phyloP scores from a whole-genome alignment of 2,329 filamentous ascomycete species.

The Rachicladosporium sp. region DNA sequence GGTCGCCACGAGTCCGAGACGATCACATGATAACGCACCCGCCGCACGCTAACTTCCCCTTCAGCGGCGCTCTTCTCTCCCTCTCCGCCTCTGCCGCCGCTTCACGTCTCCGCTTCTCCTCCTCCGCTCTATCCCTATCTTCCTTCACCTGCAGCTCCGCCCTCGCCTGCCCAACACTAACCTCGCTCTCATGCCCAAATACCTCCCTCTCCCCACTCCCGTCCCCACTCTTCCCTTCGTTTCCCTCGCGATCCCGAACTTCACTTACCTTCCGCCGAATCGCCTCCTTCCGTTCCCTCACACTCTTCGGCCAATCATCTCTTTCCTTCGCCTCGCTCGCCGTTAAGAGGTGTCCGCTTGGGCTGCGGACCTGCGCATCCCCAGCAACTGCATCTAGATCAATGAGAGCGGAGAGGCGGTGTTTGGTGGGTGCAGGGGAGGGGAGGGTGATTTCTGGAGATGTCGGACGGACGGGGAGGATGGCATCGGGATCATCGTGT shows the following conservation, averaged over 20 bases:
- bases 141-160: slow-evolving; percentile 1
- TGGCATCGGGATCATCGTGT: slow-evolving; percentile 2
- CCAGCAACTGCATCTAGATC: slow-evolving; percentile 15
- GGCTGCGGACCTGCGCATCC: slow-evolving; percentile 16
- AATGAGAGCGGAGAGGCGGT: slow-evolving; percentile 17
- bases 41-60: no score
- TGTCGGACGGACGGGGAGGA: neutral
- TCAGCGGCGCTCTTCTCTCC: neutral
- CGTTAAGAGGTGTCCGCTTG: slow-evolving; percentile 20
- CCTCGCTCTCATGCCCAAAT: neutral
- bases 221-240: no score
- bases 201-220: neutral
- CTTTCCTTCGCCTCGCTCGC: slow-evolving; percentile 14
- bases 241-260: neutral
- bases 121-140: neutral
- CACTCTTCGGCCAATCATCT: slow-evolving; percentile 20
- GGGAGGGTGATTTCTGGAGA: slow-evolving; percentile 10
- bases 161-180: neutral
- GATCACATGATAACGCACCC: no score
- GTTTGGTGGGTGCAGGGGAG: slow-evolving; percentile 8
- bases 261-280: slow-evolving; percentile 11
- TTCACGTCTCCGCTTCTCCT: neutral
- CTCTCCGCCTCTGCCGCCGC: neutral
- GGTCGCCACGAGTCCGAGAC: no score
- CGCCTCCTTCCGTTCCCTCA: slow-evolving; percentile 25